Conservation (phyloP, 1,284 basidiomycete species). For the Bjerkandera adusta region DNA sequence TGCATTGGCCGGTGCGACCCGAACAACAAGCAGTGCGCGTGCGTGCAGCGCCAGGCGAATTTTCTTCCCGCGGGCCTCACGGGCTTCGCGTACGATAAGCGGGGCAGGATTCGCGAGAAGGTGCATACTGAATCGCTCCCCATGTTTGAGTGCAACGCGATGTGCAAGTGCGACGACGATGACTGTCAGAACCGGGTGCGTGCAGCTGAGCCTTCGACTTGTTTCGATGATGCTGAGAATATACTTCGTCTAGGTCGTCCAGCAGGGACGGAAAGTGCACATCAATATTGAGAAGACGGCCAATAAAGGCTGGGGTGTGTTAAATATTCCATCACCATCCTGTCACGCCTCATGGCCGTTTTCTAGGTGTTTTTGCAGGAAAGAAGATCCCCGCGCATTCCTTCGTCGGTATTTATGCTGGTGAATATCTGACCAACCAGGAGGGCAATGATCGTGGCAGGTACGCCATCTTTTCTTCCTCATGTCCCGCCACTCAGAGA, state of each 20-base stretch:
- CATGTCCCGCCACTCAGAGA: too few relatives aligned
- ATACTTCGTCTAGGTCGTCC: constrained; percentile 63
- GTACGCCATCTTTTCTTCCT: constrained; percentile 45
- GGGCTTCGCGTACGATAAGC: constrained; percentile 68
- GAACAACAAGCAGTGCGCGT: constrained; percentile 64
- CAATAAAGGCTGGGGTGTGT: constrained; percentile 80
- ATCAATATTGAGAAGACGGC: constrained; percentile 68
- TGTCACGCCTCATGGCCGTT: neutral
- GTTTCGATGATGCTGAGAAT: neutral
- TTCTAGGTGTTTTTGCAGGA: constrained; percentile 67
- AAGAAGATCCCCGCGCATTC: constrained; percentile 65
- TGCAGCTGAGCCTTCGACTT: too few relatives aligned
- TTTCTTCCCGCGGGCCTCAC: constrained; percentile 33
- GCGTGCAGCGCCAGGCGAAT: constrained; percentile 55
- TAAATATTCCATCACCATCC: too few relatives aligned
- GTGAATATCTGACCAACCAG: constrained; percentile 73
- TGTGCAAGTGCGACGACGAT: constrained; percentile 72
- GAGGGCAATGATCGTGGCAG: constrained; percentile 66
- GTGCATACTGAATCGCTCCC: constrained; percentile 47
- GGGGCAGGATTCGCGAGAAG: constrained; percentile 49
- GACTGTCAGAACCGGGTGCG: constrained; percentile 81
- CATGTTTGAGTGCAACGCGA: constrained; percentile 85
- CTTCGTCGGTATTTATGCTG: constrained; percentile 83
- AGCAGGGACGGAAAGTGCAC: constrained; percentile 67
- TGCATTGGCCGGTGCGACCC: constrained; percentile 77